These are phyloP conservation scores for Chlorella sp. DNA, from an alignment of 139 green algal genomes.

Conservation along the genomic window DNA sequence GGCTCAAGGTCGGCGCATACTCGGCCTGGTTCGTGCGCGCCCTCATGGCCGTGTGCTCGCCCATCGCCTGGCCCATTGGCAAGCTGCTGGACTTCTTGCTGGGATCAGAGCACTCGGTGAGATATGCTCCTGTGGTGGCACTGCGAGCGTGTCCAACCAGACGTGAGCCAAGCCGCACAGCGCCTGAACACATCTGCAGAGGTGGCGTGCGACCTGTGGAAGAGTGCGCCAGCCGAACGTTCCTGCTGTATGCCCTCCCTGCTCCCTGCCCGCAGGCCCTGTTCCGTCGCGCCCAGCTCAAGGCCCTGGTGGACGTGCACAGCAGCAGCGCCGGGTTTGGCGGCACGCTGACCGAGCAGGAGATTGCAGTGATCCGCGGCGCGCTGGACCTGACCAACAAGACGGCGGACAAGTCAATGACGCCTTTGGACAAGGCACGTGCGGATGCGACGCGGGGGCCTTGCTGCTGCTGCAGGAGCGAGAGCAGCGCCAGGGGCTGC, in stretches of 20 bases:
- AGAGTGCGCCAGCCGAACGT: too few species aligned
- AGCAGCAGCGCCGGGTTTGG: conserved; percentile 61
- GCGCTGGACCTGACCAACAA: conserved; percentile 88
- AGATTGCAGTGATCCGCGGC: conserved; percentile 60
- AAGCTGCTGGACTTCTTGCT: conserved; percentile 80
- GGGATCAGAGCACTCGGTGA: conserved; percentile 50
- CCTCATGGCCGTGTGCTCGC: conserved; percentile 63
- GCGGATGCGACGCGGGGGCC: not conserved
- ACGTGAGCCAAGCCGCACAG: too few species aligned
- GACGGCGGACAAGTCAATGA: conserved; percentile 70
- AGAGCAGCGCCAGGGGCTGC: too few species aligned
- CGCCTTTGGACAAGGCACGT: conserved; percentile 70
- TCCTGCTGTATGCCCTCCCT: too few species aligned
- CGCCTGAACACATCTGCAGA: too few species aligned
- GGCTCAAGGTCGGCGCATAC: conserved; percentile 74
- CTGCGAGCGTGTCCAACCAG: too few species aligned
- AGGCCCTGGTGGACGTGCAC: conserved; percentile 86
- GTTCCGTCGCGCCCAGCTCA: conserved; percentile 77
- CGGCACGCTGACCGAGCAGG: conserved; percentile 56
- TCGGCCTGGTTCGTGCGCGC: conserved; percentile 66
- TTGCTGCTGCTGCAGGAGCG: too few species aligned
- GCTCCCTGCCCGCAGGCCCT: conserved; percentile 42
- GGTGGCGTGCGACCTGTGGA: too few species aligned
- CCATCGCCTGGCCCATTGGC: conserved; percentile 62
- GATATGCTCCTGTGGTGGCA: too few species aligned